Evolutionary conservation across 352 stramenopile genomes (phyloP).

Genomic region (Globisporangium camurandrum): DNA sequence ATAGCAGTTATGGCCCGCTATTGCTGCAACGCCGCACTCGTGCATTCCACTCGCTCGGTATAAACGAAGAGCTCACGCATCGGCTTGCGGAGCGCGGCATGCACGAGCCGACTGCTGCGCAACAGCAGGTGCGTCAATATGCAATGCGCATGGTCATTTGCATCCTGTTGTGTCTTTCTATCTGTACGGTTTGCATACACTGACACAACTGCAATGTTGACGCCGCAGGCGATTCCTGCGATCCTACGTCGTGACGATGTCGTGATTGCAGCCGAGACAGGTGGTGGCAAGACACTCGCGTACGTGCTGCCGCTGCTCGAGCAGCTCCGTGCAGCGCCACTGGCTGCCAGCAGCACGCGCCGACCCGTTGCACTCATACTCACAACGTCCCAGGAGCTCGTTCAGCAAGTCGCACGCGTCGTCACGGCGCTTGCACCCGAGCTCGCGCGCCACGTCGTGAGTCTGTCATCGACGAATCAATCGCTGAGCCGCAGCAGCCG

Average conservation of each 20-base stretch:
- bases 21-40: too few species aligned
- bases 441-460: slow-evolving; percentile 24
- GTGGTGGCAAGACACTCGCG: slow-evolving; percentile 93
- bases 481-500: slow-evolving; percentile 25
- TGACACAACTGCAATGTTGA: too few species aligned
- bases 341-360: slow-evolving; percentile 28
- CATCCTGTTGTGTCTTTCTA: too few species aligned
- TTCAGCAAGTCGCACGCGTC: slow-evolving; percentile 57
- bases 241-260: slow-evolving; percentile 63
- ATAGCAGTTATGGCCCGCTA: too few species aligned
- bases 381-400: slow-evolving; percentile 83
- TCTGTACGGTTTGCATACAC: too few species aligned
- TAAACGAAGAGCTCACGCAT: too few species aligned
- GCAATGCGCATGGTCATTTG: too few species aligned
- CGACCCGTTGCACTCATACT: slow-evolving; percentile 66
- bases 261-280: slow-evolving; percentile 92
- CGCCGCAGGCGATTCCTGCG: slow-evolving; percentile 44
- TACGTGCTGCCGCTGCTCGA: slow-evolving; percentile 92
- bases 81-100: too few species aligned
- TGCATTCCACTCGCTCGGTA: too few species aligned
- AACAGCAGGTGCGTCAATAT: too few species aligned
- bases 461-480: slow-evolving; percentile 52
- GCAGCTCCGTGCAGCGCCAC: slow-evolving; percentile 24
- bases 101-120: too few species aligned
- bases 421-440: slow-evolving; percentile 32